Percentiles rank a stretch among this genome's conserved stretches.
phyloP scores from a whole-genome alignment of 768 basidiomycete genomes.

The Daedalea quercina region DNA sequence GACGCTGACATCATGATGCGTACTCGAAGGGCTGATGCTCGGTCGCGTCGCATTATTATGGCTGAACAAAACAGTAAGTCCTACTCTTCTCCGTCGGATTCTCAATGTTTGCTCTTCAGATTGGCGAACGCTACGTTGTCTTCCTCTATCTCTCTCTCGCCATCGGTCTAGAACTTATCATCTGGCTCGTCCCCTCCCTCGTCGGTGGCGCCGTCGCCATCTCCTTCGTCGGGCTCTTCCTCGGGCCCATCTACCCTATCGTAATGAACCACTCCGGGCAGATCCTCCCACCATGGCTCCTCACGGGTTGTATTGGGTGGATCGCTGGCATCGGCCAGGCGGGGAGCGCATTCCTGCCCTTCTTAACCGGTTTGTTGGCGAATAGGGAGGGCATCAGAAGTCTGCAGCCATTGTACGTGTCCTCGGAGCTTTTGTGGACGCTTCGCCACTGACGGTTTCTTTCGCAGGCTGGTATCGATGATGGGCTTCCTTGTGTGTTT shows the following conservation, averaged over 20 bases:
- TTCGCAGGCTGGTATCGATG: slow-evolving; percentile 15
- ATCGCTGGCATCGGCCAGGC: slow-evolving; percentile 45
- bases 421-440: background rate
- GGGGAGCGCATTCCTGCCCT: slow-evolving; percentile 47
- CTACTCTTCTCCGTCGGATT: background rate
- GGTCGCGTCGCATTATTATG: slow-evolving; percentile 47
- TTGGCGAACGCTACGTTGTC: slow-evolving; percentile 31
- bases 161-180: slow-evolving; percentile 43
- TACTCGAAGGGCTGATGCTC: slow-evolving; percentile 44
- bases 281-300: slow-evolving; percentile 38
- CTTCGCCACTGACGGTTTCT: background rate
- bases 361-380: slow-evolving; percentile 41
- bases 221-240: slow-evolving; percentile 44
- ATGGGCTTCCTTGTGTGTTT: slow-evolving; percentile 16
- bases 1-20: no score
- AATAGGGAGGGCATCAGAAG: slow-evolving; percentile 34
- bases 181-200: slow-evolving; percentile 53
- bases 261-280: slow-evolving; percentile 34
- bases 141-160: slow-evolving; percentile 30
- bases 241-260: slow-evolving; percentile 44
- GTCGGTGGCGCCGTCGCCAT: slow-evolving; percentile 47
- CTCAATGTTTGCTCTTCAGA: slow-evolving; percentile 13
- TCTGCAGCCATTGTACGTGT: slow-evolving; percentile 39
- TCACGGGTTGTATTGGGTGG: slow-evolving; percentile 41
- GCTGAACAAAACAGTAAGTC: slow-evolving; percentile 36